Evolutionary conservation across 169 alveolate species (phyloP).

Genomic region (Miamiensis avidus): DNA sequence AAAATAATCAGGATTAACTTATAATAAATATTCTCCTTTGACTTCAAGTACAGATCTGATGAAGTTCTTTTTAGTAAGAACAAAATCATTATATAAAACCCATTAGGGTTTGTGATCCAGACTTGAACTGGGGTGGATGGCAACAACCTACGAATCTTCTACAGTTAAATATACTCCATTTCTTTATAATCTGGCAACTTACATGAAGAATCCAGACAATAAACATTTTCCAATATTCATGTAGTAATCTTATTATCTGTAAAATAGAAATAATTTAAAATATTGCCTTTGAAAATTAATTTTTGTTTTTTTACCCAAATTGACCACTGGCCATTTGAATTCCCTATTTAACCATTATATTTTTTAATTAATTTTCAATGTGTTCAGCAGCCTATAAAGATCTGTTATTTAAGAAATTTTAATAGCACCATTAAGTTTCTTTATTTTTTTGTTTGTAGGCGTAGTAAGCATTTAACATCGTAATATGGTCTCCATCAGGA

Average conservation of each 20-base stretch:
- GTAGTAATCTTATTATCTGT: constrained; percentile 52
- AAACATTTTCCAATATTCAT: constrained; percentile 80
- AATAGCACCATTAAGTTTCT: constrained; percentile 88
- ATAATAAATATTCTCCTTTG: constrained; percentile 91
- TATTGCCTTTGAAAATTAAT: too few species aligned
- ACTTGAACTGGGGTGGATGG: constrained; percentile 97
- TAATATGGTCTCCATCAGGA: constrained; percentile 98
- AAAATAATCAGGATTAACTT: constrained; percentile 51
- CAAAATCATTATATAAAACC: constrained; percentile 97
- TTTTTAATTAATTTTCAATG: constrained; percentile 89
- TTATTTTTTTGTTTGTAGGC: constrained; percentile 79
- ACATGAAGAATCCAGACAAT: constrained; percentile 93
- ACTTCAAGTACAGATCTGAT: constrained; percentile 94
- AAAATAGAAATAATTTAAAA: constrained; percentile 23
- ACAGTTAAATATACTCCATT: constrained; percentile 94
- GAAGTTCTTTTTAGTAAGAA: constrained; percentile 96
- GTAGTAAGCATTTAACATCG: constrained; percentile 90
- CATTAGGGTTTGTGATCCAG: constrained; percentile 95
- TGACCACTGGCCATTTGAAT: constrained; percentile 53
- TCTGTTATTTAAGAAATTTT: constrained; percentile 88
- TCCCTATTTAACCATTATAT: constrained; percentile 79
- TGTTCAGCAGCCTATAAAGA: constrained; percentile 91
- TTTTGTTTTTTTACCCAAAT: too few species aligned
- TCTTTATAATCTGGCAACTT: constrained; percentile 90
- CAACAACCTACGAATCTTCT: constrained; percentile 95